Percentiles rank a stretch among this genome's conserved stretches.
Conservation (phyloP, 176 grass and related monocot species). For the Musa schizocarpa region DNA sequence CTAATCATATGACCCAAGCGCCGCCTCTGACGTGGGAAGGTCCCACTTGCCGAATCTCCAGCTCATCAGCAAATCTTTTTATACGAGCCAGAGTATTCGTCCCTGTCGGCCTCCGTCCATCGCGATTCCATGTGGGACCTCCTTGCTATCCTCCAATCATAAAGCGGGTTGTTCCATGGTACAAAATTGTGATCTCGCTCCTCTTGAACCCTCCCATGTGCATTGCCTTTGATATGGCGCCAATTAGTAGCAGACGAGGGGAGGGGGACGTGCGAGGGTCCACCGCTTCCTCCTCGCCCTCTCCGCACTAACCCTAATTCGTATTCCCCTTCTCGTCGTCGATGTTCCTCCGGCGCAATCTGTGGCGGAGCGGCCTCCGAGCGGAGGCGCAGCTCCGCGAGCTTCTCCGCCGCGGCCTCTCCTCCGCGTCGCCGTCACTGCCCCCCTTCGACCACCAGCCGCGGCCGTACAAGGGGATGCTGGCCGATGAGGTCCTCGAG, state of each 20-base stretch:
- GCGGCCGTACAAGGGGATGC: constrained; percentile 49
- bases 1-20: no score
- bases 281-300: not conserved
- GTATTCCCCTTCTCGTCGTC: not conserved
- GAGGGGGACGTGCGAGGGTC: not conserved
- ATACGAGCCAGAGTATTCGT: no score
- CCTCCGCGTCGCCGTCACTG: constrained; percentile 32
- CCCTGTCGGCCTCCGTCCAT: not conserved
- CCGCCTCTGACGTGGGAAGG: no score
- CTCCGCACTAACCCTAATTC: not conserved
- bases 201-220: no score
- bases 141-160: not conserved
- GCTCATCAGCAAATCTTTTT: not conserved
- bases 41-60: not conserved
- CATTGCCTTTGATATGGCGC: not conserved
- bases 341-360: constrained; percentile 25
- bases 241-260: not conserved
- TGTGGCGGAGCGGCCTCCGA: constrained; percentile 20
- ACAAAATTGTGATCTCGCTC: no score
- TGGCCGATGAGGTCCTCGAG: constrained; percentile 46
- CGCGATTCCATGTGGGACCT: not conserved
- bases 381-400: constrained; percentile 21
- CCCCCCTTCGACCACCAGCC: constrained; percentile 75
- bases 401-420: constrained; percentile 21
- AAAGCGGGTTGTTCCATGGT: no score